phyloP scores from a whole-genome alignment of 2,329 filamentous ascomycete species.

The Geosmithia putterillii region DNA sequence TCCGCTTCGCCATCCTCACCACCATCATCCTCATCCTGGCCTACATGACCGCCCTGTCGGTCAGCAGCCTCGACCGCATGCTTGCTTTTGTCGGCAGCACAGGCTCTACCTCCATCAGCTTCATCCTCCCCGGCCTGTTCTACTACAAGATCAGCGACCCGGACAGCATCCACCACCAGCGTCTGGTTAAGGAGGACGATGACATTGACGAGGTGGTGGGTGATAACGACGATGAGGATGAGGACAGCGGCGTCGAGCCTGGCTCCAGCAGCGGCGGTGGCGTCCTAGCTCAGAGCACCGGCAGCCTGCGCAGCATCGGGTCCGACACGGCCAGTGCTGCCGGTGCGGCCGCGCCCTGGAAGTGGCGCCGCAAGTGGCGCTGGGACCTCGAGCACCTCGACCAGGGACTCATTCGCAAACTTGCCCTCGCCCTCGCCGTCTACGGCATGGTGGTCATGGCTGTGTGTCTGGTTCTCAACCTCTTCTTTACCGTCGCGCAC shows the following conservation, averaged over 20 bases:
- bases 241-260: conserved; percentile 33
- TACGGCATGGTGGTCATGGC: conserved; percentile 87
- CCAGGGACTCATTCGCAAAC: conserved; percentile 52
- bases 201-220: conserved; percentile 48
- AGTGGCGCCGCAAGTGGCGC: conserved; percentile 43
- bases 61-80: conserved; percentile 79
- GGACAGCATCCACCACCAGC: conserved; percentile 74
- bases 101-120: conserved; percentile 89
- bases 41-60: conserved; percentile 83
- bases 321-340: conserved; percentile 19
- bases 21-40: conserved; percentile 73
- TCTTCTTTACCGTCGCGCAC: conserved; percentile 53
- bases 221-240: conserved; percentile 16
- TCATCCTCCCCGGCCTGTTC: conserved; percentile 90
- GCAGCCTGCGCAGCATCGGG: conserved; percentile 27
- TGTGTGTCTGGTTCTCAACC: conserved; percentile 75
- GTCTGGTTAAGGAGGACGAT: conserved; percentile 82
- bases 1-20: conserved; percentile 81
- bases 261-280: no score
- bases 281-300: conserved; percentile 30
- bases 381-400: conserved; percentile 53
- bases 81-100: conserved; percentile 93
- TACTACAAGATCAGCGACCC: conserved; percentile 98
- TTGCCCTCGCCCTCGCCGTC: conserved; percentile 63
- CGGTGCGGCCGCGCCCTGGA: conserved; percentile 20